These are phyloP conservation scores for Ettlia oleoabundans DNA, from an alignment of 139 green algal genomes.

Conservation along the genomic window DNA sequence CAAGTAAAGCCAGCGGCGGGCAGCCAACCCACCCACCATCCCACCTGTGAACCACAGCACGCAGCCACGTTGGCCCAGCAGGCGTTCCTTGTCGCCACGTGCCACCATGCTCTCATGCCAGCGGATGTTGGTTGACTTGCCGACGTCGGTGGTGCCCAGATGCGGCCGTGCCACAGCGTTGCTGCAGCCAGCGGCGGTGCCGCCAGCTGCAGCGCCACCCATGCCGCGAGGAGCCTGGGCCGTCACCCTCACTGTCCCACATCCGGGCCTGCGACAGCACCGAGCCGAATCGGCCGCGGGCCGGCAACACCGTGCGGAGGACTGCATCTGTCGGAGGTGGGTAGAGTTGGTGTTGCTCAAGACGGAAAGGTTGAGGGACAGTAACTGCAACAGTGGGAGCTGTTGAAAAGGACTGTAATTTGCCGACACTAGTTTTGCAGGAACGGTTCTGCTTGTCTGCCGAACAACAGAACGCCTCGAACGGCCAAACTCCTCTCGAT, in stretches of 20 bases:
- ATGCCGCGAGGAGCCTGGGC: not conserved
- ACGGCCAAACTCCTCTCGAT: no score
- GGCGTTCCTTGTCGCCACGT: slow-evolving; percentile 73
- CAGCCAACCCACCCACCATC: no score
- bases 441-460: no score
- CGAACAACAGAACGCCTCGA: no score
- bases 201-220: not conserved
- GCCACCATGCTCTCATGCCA: slow-evolving; percentile 81
- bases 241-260: not conserved
- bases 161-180: not conserved
- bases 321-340: not conserved
- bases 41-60: slow-evolving; percentile 90
- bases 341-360: no score
- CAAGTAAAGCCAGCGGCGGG: no score
- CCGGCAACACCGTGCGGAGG: not conserved
- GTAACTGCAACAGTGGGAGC: no score
- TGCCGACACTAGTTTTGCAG: no score
- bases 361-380: no score
- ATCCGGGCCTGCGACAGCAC: not conserved
- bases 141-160: not conserved
- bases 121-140: slow-evolving; percentile 46
- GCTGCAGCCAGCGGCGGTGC: not conserved
- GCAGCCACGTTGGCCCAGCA: slow-evolving; percentile 81
- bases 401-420: no score
- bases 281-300: not conserved